Conservation (phyloP, 805 yeast species). For the Wilhelminamyces savonicus region DNA sequence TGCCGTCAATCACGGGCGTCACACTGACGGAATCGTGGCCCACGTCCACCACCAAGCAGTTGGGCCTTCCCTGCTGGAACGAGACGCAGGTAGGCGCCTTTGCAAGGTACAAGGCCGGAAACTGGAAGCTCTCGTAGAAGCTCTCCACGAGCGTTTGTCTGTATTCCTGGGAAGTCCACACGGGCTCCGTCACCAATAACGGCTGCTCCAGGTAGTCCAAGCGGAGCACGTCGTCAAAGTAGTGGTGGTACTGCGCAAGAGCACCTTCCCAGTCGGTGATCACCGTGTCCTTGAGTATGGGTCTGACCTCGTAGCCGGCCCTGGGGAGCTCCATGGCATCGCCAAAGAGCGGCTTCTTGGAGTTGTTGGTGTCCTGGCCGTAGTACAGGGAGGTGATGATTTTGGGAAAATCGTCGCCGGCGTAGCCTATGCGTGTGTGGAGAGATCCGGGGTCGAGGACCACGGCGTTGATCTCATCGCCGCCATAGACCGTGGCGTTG, state of each 20-base stretch:
- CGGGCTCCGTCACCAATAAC: slow-evolving; percentile 76
- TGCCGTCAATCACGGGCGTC: slow-evolving; percentile 80
- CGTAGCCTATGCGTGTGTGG: slow-evolving; percentile 79
- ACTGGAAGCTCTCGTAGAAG: slow-evolving; percentile 59
- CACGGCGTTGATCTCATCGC: slow-evolving; percentile 84
- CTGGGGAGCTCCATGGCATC: slow-evolving; percentile 47
- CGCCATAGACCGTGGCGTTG: slow-evolving; percentile 23
- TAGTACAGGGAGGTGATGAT: slow-evolving; percentile 67
- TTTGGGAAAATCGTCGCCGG: slow-evolving; percentile 88
- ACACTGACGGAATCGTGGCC: slow-evolving; percentile 76
- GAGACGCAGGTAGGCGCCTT: slow-evolving; percentile 84
- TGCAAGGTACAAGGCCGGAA: slow-evolving; percentile 77
- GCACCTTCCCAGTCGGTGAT: slow-evolving; percentile 87
- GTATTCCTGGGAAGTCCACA: slow-evolving; percentile 69
- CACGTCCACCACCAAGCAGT: slow-evolving; percentile 77
- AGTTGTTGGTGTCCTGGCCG: slow-evolving; percentile 10
- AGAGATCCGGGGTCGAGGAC: slow-evolving; percentile 89
- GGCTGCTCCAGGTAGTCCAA: slow-evolving; percentile 66
- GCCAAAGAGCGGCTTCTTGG: slow-evolving; percentile 26
- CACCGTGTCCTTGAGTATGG: slow-evolving; percentile 54
- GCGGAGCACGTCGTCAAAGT: slow-evolving; percentile 45
- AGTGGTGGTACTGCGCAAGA: slow-evolving; percentile 61
- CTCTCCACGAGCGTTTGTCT: slow-evolving; percentile 67
- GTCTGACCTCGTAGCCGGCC: slow-evolving; percentile 43
- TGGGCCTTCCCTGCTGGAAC: slow-evolving; percentile 84